These are phyloP conservation scores for Phellopilus nigrolimitatus DNA, from an alignment of 1,284 basidiomycete genomes.

Conservation along the genomic window DNA sequence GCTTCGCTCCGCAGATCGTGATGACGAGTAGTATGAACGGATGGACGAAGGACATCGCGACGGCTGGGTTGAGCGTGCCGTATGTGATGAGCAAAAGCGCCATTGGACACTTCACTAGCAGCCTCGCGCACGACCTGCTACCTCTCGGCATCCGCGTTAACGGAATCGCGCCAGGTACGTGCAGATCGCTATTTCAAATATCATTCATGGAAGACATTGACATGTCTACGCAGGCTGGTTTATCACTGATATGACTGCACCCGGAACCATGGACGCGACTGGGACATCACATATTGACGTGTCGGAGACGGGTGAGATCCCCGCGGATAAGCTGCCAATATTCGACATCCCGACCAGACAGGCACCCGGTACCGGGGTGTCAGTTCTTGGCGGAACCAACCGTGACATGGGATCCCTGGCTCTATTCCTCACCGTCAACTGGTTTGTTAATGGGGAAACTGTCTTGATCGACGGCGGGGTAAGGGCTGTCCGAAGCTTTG, in stretches of 20 bases:
- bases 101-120: slow-evolving; percentile 43
- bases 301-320: slow-evolving; percentile 13
- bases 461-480: slow-evolving; percentile 49
- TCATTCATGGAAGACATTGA: background rate
- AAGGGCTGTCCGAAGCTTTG: slow-evolving; percentile 25
- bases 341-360: slow-evolving; percentile 36
- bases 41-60: slow-evolving; percentile 47
- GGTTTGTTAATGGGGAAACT: slow-evolving; percentile 50
- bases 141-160: slow-evolving; percentile 54
- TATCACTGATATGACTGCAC: slow-evolving; percentile 35
- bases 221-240: slow-evolving; percentile 20
- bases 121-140: slow-evolving; percentile 46
- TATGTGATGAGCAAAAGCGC: slow-evolving; percentile 49
- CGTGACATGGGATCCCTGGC: slow-evolving; percentile 43
- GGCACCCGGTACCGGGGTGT: slow-evolving; percentile 16
- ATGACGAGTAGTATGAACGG: slow-evolving; percentile 54
- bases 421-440: slow-evolving; percentile 43
- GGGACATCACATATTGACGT: slow-evolving; percentile 30
- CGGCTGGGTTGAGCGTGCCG: slow-evolving; percentile 38
- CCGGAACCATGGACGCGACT: slow-evolving; percentile 28
- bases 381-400: slow-evolving; percentile 32
- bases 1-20: slow-evolving; percentile 44
- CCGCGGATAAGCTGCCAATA: slow-evolving; percentile 18
- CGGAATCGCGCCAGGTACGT: slow-evolving; percentile 44
- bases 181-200: background rate